Percentiles rank a stretch among this genome's conserved stretches.
Evolutionary conservation across 2,329 filamentous ascomycete species (phyloP).

Genomic region (Alternaria postmessia): DNA sequence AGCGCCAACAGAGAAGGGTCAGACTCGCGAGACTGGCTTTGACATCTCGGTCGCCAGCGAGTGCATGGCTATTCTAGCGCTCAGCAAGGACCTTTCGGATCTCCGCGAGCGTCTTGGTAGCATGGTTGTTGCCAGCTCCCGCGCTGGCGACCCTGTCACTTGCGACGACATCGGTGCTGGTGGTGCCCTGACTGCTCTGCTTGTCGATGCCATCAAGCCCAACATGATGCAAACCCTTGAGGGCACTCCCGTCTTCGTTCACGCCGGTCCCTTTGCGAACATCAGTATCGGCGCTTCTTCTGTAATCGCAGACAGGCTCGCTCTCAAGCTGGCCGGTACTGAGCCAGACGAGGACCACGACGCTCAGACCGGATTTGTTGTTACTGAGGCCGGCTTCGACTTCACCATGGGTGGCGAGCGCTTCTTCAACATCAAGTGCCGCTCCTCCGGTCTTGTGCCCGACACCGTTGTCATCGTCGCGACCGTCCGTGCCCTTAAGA

Average conservation of each 20-base stretch:
- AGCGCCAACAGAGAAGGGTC: constrained; percentile 88
- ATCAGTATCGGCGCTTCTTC: constrained; percentile 98
- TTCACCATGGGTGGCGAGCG: constrained; percentile 99
- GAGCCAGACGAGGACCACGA: constrained; percentile 88
- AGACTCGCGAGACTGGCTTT: constrained; percentile 88
- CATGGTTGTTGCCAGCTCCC: constrained; percentile 94
- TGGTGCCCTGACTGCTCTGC: constrained; percentile 89
- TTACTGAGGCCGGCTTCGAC: constrained; percentile 97
- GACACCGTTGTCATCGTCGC: constrained; percentile 96
- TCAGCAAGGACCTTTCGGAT: constrained; percentile 86
- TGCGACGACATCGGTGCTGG: constrained; percentile 95
- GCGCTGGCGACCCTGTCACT: constrained; percentile 86
- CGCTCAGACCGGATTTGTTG: constrained; percentile 86
- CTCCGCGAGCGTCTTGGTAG: constrained; percentile 92
- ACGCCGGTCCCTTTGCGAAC: constrained; percentile 97
- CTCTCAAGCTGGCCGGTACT: constrained; percentile 93
- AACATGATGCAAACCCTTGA: constrained; percentile 99
- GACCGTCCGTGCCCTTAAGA: constrained; percentile 93
- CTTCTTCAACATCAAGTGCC: constrained; percentile 99
- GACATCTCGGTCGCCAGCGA: constrained; percentile 98
- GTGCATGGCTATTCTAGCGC: constrained; percentile 96
- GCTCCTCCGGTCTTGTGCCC: constrained; percentile 88
- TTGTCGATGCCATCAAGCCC: constrained; percentile 98
- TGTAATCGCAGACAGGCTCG: constrained; percentile 92
- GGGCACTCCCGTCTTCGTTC: constrained; percentile 96